Evolutionary conservation across 495 filamentous ascomycete genomes (phyloP).

Genomic region (Talaromyces adpressus): DNA sequence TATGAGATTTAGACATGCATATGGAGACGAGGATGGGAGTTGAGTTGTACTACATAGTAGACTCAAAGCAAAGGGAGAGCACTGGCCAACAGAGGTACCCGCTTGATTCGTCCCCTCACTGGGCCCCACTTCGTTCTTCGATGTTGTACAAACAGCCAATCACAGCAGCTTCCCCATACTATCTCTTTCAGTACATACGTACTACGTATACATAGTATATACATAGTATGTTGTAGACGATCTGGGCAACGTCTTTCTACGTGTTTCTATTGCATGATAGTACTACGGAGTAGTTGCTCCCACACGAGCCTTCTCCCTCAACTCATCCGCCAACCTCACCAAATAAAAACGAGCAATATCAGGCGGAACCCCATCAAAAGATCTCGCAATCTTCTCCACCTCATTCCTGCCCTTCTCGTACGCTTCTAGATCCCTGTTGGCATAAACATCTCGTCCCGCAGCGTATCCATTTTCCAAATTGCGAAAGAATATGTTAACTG

Average conservation of each 20-base stretch:
- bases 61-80: neutral
- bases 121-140: neutral
- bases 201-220: too few relatives aligned
- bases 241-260: neutral
- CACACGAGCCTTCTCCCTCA: slow-evolving; percentile 34
- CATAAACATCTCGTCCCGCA: slow-evolving; percentile 75
- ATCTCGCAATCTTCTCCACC: slow-evolving; percentile 56
- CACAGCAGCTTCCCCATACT: neutral
- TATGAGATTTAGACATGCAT: neutral
- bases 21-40: neutral
- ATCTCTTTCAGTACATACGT: too few relatives aligned
- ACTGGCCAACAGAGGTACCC: neutral
- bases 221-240: neutral
- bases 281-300: too few relatives aligned
- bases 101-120: neutral
- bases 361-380: slow-evolving; percentile 58
- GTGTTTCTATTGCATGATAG: neutral
- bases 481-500: slow-evolving; percentile 81
- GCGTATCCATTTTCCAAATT: slow-evolving; percentile 64
- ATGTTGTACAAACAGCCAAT: neutral
- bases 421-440: slow-evolving; percentile 75
- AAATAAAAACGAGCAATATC: slow-evolving; percentile 71
- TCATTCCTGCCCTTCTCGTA: slow-evolving; percentile 77
- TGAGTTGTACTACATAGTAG: too few relatives aligned
- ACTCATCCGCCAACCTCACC: slow-evolving; percentile 63